These are phyloP conservation scores for Neopestalotiopsis clavispora DNA, from an alignment of 2,329 filamentous ascomycete genomes.

Conservation along the genomic window DNA sequence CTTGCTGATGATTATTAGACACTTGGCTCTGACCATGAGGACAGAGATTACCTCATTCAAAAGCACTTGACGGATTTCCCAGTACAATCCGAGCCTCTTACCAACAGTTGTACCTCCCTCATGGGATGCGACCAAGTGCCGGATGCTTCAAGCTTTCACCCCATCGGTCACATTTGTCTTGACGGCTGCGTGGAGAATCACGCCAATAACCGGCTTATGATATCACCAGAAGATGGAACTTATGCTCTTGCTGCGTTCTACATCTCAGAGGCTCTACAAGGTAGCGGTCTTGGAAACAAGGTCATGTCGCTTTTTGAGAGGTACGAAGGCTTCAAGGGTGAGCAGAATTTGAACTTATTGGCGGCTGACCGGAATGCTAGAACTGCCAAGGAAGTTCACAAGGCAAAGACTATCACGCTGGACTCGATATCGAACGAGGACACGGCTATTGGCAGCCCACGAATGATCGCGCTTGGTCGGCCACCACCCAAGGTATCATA, in stretches of 20 bases:
- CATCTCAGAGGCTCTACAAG: constrained; percentile 28
- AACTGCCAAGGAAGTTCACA: constrained; percentile 27
- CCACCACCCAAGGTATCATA: neutral
- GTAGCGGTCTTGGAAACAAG: constrained; percentile 25
- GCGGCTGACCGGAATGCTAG: constrained; percentile 14
- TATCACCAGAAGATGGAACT: constrained; percentile 23
- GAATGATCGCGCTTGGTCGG: constrained; percentile 22
- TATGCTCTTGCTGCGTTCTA: constrained; percentile 30
- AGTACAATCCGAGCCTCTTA: neutral
- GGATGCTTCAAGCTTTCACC: constrained; percentile 26
- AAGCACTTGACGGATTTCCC: neutral
- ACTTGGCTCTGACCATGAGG: neutral
- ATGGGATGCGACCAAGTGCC: constrained; percentile 18
- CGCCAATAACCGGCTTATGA: constrained; percentile 20
- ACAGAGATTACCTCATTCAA: neutral
- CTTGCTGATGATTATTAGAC: neutral
- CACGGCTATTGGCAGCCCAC: constrained; percentile 22
- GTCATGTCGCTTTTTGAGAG: constrained; percentile 24
- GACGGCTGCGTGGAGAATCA: constrained; percentile 23
- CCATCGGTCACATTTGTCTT: constrained; percentile 37
- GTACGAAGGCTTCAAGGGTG: constrained; percentile 16
- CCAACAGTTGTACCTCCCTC: neutral
- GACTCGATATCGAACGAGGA: constrained; percentile 28
- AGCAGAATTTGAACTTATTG: neutral
- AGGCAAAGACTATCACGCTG: constrained; percentile 27